Conservation (phyloP, 2,329 filamentous ascomycete species). For the Tolypocladium tropicale region DNA sequence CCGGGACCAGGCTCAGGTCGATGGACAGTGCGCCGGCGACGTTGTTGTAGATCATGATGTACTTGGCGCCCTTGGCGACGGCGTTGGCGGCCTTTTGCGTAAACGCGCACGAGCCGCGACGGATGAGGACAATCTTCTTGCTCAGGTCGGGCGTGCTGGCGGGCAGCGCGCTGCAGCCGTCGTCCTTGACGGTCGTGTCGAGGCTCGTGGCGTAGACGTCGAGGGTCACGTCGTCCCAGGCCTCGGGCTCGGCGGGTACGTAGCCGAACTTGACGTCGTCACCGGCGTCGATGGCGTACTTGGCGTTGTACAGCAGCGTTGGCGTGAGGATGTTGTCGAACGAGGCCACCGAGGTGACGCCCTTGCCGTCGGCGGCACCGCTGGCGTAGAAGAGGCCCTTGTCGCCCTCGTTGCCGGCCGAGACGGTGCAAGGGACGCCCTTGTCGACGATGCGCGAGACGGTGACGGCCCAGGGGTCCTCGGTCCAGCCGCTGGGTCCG, state of each 20-base stretch:
- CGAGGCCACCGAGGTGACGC: slow-evolving; percentile 37
- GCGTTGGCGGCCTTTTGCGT: slow-evolving; percentile 42
- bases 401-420: slow-evolving; percentile 40
- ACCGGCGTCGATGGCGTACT: slow-evolving; percentile 28
- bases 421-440: slow-evolving; percentile 41
- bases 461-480: slow-evolving; percentile 38
- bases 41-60: slow-evolving; percentile 54
- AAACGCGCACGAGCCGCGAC: slow-evolving; percentile 48
- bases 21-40: slow-evolving; percentile 20
- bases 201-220: slow-evolving; percentile 39
- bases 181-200: slow-evolving; percentile 34
- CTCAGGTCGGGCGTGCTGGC: slow-evolving; percentile 46
- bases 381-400: slow-evolving; percentile 38
- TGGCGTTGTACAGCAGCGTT: slow-evolving; percentile 28
- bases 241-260: slow-evolving; percentile 26
- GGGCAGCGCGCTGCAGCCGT: slow-evolving; percentile 43
- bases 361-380: slow-evolving; percentile 36
- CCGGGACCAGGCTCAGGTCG: slow-evolving; percentile 18
- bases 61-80: slow-evolving; percentile 44
- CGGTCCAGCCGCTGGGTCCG: slow-evolving; percentile 39
- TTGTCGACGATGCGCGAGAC: slow-evolving; percentile 41
- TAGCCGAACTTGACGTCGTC: slow-evolving; percentile 29
- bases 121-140: slow-evolving; percentile 47
- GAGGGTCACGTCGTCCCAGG: slow-evolving; percentile 34
- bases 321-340: slow-evolving; percentile 36